These are phyloP conservation scores for Leccinum solheimii DNA, from an alignment of 1,284 basidiomycete genomes.

Conservation along the genomic window DNA sequence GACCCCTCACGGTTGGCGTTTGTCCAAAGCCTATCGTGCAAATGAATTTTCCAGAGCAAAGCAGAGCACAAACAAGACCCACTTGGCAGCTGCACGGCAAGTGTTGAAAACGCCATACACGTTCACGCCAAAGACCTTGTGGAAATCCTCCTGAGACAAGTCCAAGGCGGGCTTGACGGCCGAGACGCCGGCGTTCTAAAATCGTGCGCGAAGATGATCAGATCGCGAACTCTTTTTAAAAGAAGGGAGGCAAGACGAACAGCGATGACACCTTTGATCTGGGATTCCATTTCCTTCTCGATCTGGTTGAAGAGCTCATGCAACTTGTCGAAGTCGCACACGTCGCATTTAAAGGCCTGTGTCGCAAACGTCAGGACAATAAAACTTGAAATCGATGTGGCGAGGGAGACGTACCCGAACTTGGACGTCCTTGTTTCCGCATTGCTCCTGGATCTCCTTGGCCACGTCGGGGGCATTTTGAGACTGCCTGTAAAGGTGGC, in stretches of 20 bases:
- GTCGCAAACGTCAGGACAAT: neutral
- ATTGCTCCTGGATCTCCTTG: conserved; percentile 23
- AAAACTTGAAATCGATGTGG: neutral
- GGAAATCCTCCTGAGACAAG: conserved; percentile 45
- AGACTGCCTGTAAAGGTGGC: conserved; percentile 25
- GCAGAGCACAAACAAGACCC: neutral
- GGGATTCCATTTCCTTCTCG: neutral
- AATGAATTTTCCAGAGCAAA: accelerated
- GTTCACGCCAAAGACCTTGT: conserved; percentile 39
- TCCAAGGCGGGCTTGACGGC: conserved; percentile 51
- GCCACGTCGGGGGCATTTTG: conserved; percentile 43
- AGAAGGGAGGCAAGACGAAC: conserved; percentile 3
- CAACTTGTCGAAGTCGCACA: conserved; percentile 38
- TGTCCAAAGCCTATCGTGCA: conserved; percentile 15
- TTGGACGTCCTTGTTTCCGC: conserved; percentile 23
- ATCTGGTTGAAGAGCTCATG: conserved; percentile 40
- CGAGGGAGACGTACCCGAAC: conserved; percentile 28
- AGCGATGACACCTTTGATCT: conserved; percentile 23
- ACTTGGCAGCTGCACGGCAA: conserved; percentile 43
- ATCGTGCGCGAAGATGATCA: neutral
- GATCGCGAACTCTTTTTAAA: no score
- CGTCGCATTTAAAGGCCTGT: conserved; percentile 48
- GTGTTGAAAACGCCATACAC: conserved; percentile 47
- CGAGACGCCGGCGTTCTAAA: conserved; percentile 47
- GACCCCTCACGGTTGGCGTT: conserved; percentile 13